Conservation (phyloP, 495 filamentous ascomycete genomes). For the Hypoxylon perforatum region DNA sequence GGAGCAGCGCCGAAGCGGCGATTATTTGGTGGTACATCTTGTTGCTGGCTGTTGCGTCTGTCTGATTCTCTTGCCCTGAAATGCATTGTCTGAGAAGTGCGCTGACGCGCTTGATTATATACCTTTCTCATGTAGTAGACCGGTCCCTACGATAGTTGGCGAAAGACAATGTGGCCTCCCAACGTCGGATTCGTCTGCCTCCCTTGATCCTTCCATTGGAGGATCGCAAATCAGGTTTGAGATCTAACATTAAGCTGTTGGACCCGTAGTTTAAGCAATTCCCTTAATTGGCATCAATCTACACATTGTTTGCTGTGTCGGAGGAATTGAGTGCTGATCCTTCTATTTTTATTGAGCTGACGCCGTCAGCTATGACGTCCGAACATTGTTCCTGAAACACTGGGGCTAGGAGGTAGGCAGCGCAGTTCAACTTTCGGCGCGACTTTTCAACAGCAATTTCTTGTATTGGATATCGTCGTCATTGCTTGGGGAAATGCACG, state of each 20-base stretch:
- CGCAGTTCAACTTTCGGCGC: neutral
- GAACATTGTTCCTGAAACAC: neutral
- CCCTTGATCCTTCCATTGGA: neutral
- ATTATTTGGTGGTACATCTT: conserved; percentile 7
- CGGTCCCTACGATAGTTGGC: neutral
- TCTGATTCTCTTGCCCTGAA: neutral
- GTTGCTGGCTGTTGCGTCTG: neutral
- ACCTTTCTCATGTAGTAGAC: too few species aligned
- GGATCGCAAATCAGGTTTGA: neutral
- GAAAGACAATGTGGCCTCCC: neutral
- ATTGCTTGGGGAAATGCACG: too few species aligned
- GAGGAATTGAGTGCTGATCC: neutral
- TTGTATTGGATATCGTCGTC: neutral
- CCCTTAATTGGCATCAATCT: neutral
- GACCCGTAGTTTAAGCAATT: neutral
- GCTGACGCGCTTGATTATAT: too few species aligned
- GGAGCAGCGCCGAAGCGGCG: neutral
- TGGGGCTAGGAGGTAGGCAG: neutral
- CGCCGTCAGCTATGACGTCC: neutral
- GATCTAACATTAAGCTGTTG: neutral
- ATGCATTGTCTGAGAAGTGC: neutral
- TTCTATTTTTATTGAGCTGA: conserved; percentile 1
- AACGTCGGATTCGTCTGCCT: too few species aligned
- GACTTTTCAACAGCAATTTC: neutral
- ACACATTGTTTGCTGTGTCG: neutral